Evolutionary conservation across 2,329 filamentous ascomycete genomes (phyloP).

Genomic region (Talaromyces sp.): DNA sequence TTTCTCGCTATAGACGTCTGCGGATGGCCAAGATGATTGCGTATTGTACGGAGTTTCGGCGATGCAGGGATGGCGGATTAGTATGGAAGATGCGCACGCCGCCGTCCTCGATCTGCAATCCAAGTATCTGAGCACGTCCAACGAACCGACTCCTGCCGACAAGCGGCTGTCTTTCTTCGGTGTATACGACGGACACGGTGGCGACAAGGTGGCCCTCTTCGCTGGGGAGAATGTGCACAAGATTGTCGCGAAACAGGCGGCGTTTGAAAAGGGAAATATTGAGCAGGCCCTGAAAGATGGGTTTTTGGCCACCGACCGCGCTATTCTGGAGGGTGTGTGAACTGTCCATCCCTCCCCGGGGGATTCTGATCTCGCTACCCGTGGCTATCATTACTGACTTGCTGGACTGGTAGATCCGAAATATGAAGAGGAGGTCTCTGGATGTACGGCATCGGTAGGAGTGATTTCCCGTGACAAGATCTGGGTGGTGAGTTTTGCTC

Average conservation of each 20-base stretch:
- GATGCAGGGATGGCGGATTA: conserved; percentile 99
- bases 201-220: conserved; percentile 92
- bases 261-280: conserved; percentile 85
- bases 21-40: conserved; percentile 85
- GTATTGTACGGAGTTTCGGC: conserved; percentile 91
- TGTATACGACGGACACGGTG: conserved; percentile 95
- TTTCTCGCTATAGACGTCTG: conserved; percentile 63
- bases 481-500: conserved; percentile 69
- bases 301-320: conserved; percentile 91
- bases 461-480: conserved; percentile 88
- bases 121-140: conserved; percentile 46
- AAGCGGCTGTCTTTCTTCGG: conserved; percentile 90
- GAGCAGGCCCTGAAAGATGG: conserved; percentile 96
- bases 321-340: conserved; percentile 82
- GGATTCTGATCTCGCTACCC: not conserved
- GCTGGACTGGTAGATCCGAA: conserved; percentile 65
- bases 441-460: conserved; percentile 90
- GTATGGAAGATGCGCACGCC: conserved; percentile 97
- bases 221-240: conserved; percentile 88
- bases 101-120: conserved; percentile 80
- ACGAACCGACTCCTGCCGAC: conserved; percentile 58
- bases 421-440: conserved; percentile 96
- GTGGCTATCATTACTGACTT: conserved; percentile 13
- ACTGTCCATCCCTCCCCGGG: not conserved
- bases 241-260: conserved; percentile 90